Percentiles rank a stretch among this genome's conserved stretches.
Evolutionary conservation across 2,329 filamentous ascomycete genomes (phyloP).

Genomic region (Ceratocystis alfenasii): DNA sequence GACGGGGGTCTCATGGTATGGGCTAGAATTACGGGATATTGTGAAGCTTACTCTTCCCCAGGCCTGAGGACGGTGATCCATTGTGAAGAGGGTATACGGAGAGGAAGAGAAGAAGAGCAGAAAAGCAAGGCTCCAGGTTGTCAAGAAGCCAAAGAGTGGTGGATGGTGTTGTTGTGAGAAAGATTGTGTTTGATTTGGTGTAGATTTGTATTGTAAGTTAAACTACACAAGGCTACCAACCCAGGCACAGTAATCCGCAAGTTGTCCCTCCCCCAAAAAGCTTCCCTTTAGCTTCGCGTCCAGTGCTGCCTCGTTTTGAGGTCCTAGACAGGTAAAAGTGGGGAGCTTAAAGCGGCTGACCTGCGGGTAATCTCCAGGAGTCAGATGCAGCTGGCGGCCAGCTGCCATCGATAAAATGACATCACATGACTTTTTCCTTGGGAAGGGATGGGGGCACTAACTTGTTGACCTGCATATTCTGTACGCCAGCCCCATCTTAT

Average conservation of each 20-base stretch:
- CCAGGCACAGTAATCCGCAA: background rate
- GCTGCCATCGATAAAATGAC: background rate
- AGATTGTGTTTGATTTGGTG: background rate
- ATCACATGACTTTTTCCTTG: background rate
- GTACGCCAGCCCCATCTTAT: background rate
- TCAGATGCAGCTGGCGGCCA: background rate
- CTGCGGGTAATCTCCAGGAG: background rate
- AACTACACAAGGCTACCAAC: slow-evolving; percentile 6
- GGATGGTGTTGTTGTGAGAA: background rate
- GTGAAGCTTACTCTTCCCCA: slow-evolving; percentile 55
- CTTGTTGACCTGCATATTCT: background rate
- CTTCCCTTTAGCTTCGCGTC: slow-evolving; percentile 8
- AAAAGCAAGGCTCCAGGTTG: background rate
- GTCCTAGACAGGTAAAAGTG: background rate
- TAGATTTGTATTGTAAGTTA: background rate
- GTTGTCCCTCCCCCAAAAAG: background rate
- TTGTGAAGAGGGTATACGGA: slow-evolving; percentile 28
- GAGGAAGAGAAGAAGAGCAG: slow-evolving; percentile 8
- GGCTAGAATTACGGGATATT: slow-evolving; percentile 21
- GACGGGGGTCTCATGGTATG: background rate
- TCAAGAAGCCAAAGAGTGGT: background rate
- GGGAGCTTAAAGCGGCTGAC: slow-evolving; percentile 1
- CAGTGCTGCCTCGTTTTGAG: slow-evolving; percentile 4
- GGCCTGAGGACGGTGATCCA: slow-evolving; percentile 62
- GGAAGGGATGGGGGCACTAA: background rate